Base-by-base conservation (phyloP, 768 basidiomycete genomes). In the Rhizopogon vinicolor region DNA sequence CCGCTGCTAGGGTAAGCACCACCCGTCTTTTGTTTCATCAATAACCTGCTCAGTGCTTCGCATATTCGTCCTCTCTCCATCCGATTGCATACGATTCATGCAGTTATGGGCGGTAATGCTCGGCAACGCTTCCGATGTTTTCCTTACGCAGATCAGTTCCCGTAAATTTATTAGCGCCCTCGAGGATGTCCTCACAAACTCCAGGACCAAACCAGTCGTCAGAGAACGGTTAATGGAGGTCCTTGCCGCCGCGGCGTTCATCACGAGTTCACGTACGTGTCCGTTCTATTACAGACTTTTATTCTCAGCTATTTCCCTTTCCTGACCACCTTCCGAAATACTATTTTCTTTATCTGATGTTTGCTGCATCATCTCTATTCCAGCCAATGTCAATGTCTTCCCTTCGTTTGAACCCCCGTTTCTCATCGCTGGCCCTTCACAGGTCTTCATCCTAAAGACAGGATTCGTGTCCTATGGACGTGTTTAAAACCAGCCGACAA, bases 61-160 rank as follows among this genome's bases (percentile, higher is more conserved):
- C 14, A 49, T 25, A 37, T 2, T 16, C 5, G 14, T 35, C 19
- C 19, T 25, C 25, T 22, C n/a, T 22, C 22, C 22, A 25, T 25
- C 25, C 3, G 3, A 25, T 25, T 25, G 25, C 25, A 4, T 25
- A 25, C 25, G 3, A 25, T 25, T 25, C 25, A 35, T 29, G 19
- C 58, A 91, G 89, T 66, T 97, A 7, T 95, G 93, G 93, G 87
- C 92, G 2, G 86, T 95, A 61, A 89, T 95, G 86, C 79, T 95
- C 39, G 84, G 85, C 28, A 94, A 95, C 65, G 85, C 86, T 3
- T 81, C 85, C 0, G 83, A 86, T 9, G 64, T 81, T 13, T 93
- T 94, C 63, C 80, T 91, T 35, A 68, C 78, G 10, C 85, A 90
- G 61, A 86, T 83, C 41, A 78, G 82, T 13, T 76, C 85, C 33